Conservation (phyloP, 2,329 filamentous ascomycete genomes). For the Elsinoe ampelina region DNA sequence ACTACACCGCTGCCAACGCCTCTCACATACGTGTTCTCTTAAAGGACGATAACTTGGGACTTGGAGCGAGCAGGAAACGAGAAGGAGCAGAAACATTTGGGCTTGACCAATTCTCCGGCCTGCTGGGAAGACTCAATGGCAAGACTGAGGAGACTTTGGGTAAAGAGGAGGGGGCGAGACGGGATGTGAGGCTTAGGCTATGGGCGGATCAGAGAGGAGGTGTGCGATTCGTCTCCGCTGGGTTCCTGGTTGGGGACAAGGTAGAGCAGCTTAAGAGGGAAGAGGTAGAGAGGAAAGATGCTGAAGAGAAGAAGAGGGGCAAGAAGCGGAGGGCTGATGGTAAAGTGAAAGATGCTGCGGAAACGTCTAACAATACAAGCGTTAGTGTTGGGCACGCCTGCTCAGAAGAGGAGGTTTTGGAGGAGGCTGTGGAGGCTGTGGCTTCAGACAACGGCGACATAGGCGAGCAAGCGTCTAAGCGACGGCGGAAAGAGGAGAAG, state of each 20-base stretch:
- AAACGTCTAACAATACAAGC: neutral
- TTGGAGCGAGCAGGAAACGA: slow-evolving; percentile 70
- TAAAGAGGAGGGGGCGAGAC: slow-evolving; percentile 57
- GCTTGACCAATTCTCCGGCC: slow-evolving; percentile 73
- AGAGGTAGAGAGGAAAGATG: slow-evolving; percentile 29
- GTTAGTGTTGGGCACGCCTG: no score
- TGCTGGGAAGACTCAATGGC: slow-evolving; percentile 83
- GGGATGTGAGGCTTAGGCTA: slow-evolving; percentile 60
- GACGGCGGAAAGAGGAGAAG: slow-evolving; percentile 25
- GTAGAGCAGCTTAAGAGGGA: slow-evolving; percentile 42
- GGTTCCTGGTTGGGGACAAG: slow-evolving; percentile 55
- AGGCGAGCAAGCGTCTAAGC: slow-evolving; percentile 26
- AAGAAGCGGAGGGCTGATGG: slow-evolving; percentile 19
- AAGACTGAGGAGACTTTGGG: slow-evolving; percentile 65
- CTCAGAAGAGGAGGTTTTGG: slow-evolving; percentile 16
- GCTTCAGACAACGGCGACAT: neutral
- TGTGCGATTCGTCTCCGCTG: slow-evolving; percentile 83
- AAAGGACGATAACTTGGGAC: slow-evolving; percentile 83
- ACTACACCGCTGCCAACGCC: slow-evolving; percentile 70
- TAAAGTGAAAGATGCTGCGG: neutral
- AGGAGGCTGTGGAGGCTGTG: neutral
- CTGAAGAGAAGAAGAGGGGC: slow-evolving; percentile 23
- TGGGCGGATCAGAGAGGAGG: slow-evolving; percentile 67
- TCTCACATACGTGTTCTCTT: slow-evolving; percentile 77
- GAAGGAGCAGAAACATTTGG: slow-evolving; percentile 66